These are phyloP conservation scores for Hagleromyces aurorensis DNA, from an alignment of 805 yeast genomes.

Conservation along the genomic window DNA sequence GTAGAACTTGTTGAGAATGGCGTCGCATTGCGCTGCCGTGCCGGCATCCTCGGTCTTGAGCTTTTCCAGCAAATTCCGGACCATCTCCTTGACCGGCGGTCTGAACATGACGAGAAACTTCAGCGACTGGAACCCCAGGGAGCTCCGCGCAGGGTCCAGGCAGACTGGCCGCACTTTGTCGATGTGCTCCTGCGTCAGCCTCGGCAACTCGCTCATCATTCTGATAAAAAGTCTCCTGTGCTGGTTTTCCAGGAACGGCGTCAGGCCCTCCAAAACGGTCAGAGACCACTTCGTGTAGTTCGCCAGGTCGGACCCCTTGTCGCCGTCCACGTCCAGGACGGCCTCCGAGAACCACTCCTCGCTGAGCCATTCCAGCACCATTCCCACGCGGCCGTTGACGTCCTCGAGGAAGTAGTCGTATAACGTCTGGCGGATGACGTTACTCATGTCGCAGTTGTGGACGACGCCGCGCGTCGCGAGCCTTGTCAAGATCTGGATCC, in stretches of 20 bases:
- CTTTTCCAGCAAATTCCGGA: constrained; percentile 25
- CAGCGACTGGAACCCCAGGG: constrained; percentile 74
- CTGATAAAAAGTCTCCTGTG: constrained; percentile 80
- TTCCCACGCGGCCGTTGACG: constrained; percentile 62
- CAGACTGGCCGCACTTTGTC: constrained; percentile 64
- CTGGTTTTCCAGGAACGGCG: constrained; percentile 74
- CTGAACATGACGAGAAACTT: constrained; percentile 81
- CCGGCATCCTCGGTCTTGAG: constrained; percentile 22
- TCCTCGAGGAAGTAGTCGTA: constrained; percentile 67
- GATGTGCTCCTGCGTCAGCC: constrained; percentile 53
- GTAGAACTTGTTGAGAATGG: constrained; percentile 23
- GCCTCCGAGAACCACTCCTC: constrained; percentile 84
- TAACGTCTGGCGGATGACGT: constrained; percentile 59
- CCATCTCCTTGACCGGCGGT: constrained; percentile 60
- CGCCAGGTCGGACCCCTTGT: constrained; percentile 31
- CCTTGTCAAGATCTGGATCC: constrained; percentile 70
- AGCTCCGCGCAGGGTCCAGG: constrained; percentile 73
- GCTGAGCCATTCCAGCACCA: constrained; percentile 84
- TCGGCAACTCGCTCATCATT: constrained; percentile 81
- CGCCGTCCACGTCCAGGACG: constrained; percentile 1
- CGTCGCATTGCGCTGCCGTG: constrained; percentile 21
- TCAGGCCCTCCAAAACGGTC: constrained; percentile 63
- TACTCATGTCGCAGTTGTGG: constrained; percentile 40
- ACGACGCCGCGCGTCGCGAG: constrained; percentile 74
- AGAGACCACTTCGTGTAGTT: constrained; percentile 62